Evolutionary conservation across 2,329 filamentous ascomycete species (phyloP).

Genomic region (Purpureocillium lavendulum): DNA sequence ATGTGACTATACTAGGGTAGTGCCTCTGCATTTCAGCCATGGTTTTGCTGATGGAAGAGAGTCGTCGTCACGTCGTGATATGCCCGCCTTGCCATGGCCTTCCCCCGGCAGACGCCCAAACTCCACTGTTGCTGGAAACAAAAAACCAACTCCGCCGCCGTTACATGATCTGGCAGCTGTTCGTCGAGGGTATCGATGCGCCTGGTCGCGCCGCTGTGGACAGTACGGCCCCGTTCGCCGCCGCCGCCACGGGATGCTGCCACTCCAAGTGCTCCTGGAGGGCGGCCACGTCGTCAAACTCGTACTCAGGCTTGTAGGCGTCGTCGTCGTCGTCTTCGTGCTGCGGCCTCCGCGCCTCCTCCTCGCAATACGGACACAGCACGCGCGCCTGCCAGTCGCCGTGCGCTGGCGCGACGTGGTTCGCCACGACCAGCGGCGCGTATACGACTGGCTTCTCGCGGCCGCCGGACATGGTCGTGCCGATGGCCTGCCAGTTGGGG

Average conservation of each 20-base stretch:
- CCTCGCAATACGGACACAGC: slow-evolving; percentile 49
- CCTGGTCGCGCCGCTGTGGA: slow-evolving; percentile 21
- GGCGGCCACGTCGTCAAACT: slow-evolving; percentile 38
- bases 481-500: slow-evolving; percentile 45
- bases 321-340: slow-evolving; percentile 43
- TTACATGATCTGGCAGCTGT: slow-evolving; percentile 39
- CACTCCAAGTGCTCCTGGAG: slow-evolving; percentile 50
- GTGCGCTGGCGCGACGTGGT: slow-evolving; percentile 41
- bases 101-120: not conserved
- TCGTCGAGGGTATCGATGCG: slow-evolving; percentile 20
- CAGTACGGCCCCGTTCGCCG: too few relatives aligned
- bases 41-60: too few relatives aligned
- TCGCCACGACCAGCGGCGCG: slow-evolving; percentile 48
- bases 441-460: slow-evolving; percentile 45
- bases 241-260: slow-evolving; percentile 36
- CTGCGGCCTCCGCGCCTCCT: slow-evolving; percentile 33
- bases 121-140: not conserved
- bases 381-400: slow-evolving; percentile 45
- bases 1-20: slow-evolving; percentile 10
- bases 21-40: too few relatives aligned
- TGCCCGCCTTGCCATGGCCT: too few relatives aligned
- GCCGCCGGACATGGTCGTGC: slow-evolving; percentile 27
- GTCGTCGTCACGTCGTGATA: too few relatives aligned
- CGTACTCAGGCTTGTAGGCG: slow-evolving; percentile 36
- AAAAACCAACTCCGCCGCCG: too few relatives aligned